Conservation (phyloP, 2,329 filamentous ascomycete genomes). For the Massarina eburnea region DNA sequence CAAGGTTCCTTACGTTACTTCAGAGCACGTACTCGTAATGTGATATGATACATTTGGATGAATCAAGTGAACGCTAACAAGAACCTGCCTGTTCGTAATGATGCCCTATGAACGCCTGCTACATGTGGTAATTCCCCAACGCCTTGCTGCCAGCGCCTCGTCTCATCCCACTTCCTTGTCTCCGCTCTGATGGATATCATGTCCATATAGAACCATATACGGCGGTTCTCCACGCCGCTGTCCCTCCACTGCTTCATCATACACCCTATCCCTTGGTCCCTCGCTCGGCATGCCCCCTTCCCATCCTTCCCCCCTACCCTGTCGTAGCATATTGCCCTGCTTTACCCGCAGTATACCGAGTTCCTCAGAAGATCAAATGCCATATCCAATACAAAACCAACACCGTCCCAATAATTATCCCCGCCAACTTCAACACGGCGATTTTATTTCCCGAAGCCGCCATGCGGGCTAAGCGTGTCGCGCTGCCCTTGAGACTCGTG, state of each 20-base stretch:
- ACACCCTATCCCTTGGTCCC: background rate
- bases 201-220: no score
- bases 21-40: no score
- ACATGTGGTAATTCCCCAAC: no score
- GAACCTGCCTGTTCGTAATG: no score
- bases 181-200: no score
- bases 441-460: conserved; percentile 87
- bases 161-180: no score
- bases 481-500: conserved; percentile 80
- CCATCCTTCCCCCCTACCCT: background rate
- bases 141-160: no score
- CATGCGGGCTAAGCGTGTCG: conserved; percentile 82
- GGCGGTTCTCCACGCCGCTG: no score
- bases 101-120: no score
- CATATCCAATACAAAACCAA: conserved; percentile 74
- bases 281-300: background rate
- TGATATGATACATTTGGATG: no score
- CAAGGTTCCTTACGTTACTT: no score
- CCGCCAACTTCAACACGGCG: conserved; percentile 85
- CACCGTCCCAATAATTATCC: conserved; percentile 73
- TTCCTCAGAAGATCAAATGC: conserved; percentile 24
- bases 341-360: background rate
- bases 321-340: background rate
- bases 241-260: background rate
- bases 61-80: no score